A percentile compares a stretch with the other conserved stretches of the same genome.
Evolutionary conservation across 345 rosid genomes (phyloP).

Genomic region (Sonneratia caseolaris): DNA sequence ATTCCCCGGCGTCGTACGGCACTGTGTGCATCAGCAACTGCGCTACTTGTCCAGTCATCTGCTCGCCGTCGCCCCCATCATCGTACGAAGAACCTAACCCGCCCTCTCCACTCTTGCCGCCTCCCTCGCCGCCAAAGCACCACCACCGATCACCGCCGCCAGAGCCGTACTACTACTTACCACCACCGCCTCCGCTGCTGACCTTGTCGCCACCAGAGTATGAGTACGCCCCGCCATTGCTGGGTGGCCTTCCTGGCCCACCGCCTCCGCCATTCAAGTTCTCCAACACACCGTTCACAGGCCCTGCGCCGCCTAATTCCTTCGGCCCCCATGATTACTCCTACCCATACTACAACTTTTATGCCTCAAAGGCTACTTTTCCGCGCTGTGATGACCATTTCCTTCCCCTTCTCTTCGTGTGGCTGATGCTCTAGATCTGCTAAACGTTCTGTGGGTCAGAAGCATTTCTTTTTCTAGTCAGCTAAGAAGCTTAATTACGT

Average conservation of each 20-base stretch:
- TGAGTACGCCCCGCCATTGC: conserved; percentile 8
- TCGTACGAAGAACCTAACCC: neutral
- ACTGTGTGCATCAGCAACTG: conserved; percentile 34
- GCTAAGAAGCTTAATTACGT: neutral
- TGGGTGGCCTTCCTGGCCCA: conserved; percentile 9
- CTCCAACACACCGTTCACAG: conserved; percentile 18
- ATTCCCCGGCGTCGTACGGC: conserved; percentile 5
- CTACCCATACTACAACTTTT: conserved; percentile 54
- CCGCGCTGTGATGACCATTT: conserved; percentile 4
- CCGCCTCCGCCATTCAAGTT: conserved; percentile 44
- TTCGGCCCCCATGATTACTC: conserved; percentile 15
- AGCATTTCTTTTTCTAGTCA: neutral
- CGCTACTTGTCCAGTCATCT: conserved; percentile 27
- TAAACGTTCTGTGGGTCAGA: neutral
- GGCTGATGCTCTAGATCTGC: conserved; percentile 1
- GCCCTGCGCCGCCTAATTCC: conserved; percentile 19
- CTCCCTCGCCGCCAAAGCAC: conserved; percentile 20
- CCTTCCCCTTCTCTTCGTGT: neutral
- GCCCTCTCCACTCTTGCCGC: conserved; percentile 7
- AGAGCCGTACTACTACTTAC: conserved; percentile 12
- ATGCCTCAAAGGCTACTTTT: conserved; percentile 27
- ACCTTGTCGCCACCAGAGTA: conserved; percentile 7
- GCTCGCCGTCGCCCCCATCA: conserved; percentile 20
- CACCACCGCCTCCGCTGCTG: conserved; percentile 14
- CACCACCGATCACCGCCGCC: conserved; percentile 20